Base-by-base conservation (phyloP, 192 early-diverging fungal genomes). In the Bifiguratus adelaidae region DNA sequence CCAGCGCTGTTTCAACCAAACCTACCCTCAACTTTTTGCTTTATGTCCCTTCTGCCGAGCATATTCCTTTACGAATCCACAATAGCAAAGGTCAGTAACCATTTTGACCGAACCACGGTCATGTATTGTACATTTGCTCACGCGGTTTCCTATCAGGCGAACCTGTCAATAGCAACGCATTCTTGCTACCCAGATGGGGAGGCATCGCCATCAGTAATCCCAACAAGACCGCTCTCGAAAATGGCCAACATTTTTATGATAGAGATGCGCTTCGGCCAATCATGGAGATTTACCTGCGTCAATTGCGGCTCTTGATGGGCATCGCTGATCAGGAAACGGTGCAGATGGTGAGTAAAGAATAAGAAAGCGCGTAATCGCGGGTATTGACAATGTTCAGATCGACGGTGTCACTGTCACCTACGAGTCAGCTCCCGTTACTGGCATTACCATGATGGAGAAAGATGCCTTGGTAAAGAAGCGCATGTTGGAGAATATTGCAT, bases 121-220 rank as follows among this genome's bases (percentile, higher is more conserved):
- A 32, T 19, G 20, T 30, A 29, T n/a, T 28, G 7, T 18, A 32
- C 8, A 30, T 41, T 0, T 25, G 21, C 32, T 52, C 1, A 52
- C 0, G 3, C 3, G 11, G 3, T 16, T 52, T 4, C 20, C 2
- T 19, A 16, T 0, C 26, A 77, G 79, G 55, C 9, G 42, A 63
- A 25, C 48, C 64, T 20, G 42, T 78, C 1, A 23, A 43, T 24
- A 79, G 66, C 42, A 92, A 94, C 52, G 86, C 91, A 2, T 99
- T 97, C 53, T 49, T 92, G 22, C 83, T 97, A 32, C 88, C 92
- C 28, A 84, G 86, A 18, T 99, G 94, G 94, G 96, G 96, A 23
- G 96, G 94, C n/a, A 68, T 92, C 24, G 56, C 67, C 3, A 76
- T 99, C 36, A 49, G 64, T 6, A 93, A 91, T 28, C 73, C 74